phyloP scores from a whole-genome alignment of 768 basidiomycete genomes.

The Trametes punicea region DNA sequence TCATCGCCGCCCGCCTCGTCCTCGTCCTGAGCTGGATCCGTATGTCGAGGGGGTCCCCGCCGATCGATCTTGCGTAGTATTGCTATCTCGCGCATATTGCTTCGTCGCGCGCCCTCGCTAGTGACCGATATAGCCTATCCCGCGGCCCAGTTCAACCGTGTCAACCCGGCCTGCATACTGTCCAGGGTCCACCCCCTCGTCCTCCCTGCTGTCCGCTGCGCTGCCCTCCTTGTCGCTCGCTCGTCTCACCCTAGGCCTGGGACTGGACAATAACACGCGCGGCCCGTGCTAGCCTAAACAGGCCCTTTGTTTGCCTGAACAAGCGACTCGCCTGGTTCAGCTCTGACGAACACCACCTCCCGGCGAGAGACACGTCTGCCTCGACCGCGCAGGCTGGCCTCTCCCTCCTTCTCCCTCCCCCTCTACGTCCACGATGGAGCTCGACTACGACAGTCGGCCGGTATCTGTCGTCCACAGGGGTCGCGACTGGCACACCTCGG shows the following conservation, averaged over 20 bases:
- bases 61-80: constrained; percentile 12
- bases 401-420: background rate
- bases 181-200: constrained; percentile 6
- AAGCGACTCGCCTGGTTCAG: constrained; percentile 20
- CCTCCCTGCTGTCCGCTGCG: background rate
- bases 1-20: background rate
- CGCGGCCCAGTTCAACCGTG: constrained; percentile 13
- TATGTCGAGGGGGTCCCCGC: background rate
- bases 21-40: background rate
- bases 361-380: background rate
- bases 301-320: constrained; percentile 22
- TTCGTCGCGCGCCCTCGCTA: constrained; percentile 13
- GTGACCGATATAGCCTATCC: constrained; percentile 20
- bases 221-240: background rate
- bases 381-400: constrained; percentile 2
- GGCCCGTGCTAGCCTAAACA: constrained; percentile 19
- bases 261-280: constrained; percentile 3
- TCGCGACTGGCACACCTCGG: constrained; percentile 22
- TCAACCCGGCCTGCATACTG: background rate
- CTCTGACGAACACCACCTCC: constrained; percentile 10
- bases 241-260: background rate
- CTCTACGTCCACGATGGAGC: constrained; percentile 22
- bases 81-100: constrained; percentile 11
- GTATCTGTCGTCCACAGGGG: constrained; percentile 25
- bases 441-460: constrained; percentile 25